Percentiles rank a stretch among this genome's conserved stretches.
These are phyloP conservation scores for Rhododendron mucronatum DNA, from an alignment of 148 eudicot genomes.

Conservation along the genomic window DNA sequence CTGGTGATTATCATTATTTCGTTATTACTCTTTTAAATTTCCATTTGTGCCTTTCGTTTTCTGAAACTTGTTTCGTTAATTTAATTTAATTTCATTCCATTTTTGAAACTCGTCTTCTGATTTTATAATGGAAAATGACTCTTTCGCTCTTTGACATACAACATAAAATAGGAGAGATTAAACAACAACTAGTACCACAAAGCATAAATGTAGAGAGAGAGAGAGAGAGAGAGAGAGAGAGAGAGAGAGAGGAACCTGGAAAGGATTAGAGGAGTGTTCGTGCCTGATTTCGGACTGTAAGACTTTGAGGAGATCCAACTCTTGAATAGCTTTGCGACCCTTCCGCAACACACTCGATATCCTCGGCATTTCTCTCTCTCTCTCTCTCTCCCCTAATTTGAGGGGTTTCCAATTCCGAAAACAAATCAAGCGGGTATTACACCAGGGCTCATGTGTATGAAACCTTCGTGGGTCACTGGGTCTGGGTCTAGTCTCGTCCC, in stretches of 20 bases:
- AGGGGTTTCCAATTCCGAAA: too few species aligned
- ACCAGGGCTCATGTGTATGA: too few species aligned
- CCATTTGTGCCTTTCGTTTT: background rate
- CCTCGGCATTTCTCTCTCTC: conserved; percentile 27
- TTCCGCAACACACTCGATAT: conserved; percentile 22
- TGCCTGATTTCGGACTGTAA: conserved; percentile 63
- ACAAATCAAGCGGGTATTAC: too few species aligned
- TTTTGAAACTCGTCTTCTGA: background rate
- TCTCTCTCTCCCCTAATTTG: background rate
- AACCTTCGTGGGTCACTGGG: too few species aligned
- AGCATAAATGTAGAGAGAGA: background rate
- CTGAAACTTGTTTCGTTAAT: background rate
- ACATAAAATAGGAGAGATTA: background rate
- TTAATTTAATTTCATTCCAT: background rate
- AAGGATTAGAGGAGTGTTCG: conserved; percentile 46
- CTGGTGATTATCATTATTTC: background rate
- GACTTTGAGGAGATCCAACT: conserved; percentile 43
- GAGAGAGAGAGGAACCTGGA: conserved; percentile 30
- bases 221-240: too few species aligned
- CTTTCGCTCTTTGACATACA: background rate
- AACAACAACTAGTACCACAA: background rate
- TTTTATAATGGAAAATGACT: background rate
- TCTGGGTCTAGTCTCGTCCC: too few species aligned
- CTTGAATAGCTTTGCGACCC: conserved; percentile 31
- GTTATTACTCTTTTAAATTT: too few species aligned